Conservation (phyloP, 176 grass and related monocot species). For the Zizania latifolia region DNA sequence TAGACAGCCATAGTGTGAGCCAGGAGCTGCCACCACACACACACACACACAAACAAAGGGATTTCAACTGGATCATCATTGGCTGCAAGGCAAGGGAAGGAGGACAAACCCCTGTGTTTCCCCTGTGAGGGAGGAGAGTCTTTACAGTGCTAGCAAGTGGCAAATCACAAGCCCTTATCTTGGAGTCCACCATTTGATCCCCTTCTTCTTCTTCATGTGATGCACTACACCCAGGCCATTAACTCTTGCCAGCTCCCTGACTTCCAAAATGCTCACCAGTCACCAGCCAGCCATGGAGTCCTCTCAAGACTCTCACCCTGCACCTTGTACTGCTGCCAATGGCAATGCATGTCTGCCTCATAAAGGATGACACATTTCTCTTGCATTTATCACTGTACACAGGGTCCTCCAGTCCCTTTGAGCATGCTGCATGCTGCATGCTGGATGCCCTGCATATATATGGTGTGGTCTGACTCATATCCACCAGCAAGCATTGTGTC, state of each 20-base stretch:
- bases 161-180: constrained; percentile 14
- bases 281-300: not conserved
- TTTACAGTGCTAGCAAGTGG: not conserved
- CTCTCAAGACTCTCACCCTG: constrained; percentile 1
- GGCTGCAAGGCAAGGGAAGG: not conserved
- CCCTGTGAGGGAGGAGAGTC: constrained; percentile 20
- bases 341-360: constrained; percentile 22
- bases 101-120: not conserved
- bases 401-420: not conserved
- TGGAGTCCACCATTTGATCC: not conserved
- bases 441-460: not conserved
- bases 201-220: constrained; percentile 25
- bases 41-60: not conserved
- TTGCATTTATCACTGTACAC: constrained; percentile 14
- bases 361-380: constrained; percentile 14
- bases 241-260: constrained; percentile 26
- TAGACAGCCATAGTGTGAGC: constrained; percentile 23
- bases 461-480: not conserved
- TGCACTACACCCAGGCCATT: constrained; percentile 23
- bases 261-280: constrained; percentile 6
- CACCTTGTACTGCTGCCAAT: constrained; percentile 2
- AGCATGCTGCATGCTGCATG: constrained; percentile 9
- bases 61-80: not conserved
- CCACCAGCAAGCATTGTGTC: not conserved
- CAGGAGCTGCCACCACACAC: constrained; percentile 17